A percentile compares a stretch with the other conserved stretches of the same genome.
Conservation (phyloP, 768 basidiomycete species). For the Gelatoporia subvermispora region DNA sequence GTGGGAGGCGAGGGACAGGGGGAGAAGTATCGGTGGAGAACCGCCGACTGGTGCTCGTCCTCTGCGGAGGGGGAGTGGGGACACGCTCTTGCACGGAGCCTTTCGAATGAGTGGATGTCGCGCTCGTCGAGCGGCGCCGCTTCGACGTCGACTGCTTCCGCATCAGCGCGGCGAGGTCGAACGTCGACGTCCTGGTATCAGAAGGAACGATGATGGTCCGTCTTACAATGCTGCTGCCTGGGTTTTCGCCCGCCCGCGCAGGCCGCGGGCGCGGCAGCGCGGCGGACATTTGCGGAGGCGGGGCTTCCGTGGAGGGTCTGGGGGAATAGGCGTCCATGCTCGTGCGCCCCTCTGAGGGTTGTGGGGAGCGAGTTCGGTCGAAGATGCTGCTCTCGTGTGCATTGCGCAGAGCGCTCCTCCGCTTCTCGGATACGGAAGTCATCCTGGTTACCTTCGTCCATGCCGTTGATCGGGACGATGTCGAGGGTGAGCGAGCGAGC, state of each 20-base stretch:
- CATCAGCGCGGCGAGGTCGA: constrained; percentile 50
- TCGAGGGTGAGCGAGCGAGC: constrained; percentile 65
- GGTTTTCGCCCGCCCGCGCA: constrained; percentile 7
- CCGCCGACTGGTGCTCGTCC: constrained; percentile 44
- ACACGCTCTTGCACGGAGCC: constrained; percentile 78
- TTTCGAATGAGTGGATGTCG: constrained; percentile 49
- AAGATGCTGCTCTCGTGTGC: constrained; percentile 7
- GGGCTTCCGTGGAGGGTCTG: constrained; percentile 20
- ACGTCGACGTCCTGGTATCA: constrained; percentile 52
- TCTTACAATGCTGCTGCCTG: constrained; percentile 52
- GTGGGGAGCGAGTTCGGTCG: constrained; percentile 9
- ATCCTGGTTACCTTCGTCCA: constrained; percentile 40
- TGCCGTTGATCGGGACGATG: constrained; percentile 50
- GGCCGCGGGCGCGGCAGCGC: constrained; percentile 8
- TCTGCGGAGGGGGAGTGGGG: constrained; percentile 82
- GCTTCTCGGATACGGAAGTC: constrained; percentile 33
- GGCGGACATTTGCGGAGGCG: constrained; percentile 7
- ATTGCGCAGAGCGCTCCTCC: constrained; percentile 16
- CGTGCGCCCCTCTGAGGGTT: constrained; percentile 20
- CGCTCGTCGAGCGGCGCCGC: constrained; percentile 61
- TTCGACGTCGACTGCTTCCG: constrained; percentile 48
- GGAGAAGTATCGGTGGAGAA: constrained; percentile 67
- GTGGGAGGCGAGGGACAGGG: constrained; percentile 62
- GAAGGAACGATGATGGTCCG: constrained; percentile 79
- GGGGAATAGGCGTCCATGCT: constrained; percentile 30